Conservation (phyloP, 2,329 filamentous ascomycete genomes). For the Cercospora beticola region DNA sequence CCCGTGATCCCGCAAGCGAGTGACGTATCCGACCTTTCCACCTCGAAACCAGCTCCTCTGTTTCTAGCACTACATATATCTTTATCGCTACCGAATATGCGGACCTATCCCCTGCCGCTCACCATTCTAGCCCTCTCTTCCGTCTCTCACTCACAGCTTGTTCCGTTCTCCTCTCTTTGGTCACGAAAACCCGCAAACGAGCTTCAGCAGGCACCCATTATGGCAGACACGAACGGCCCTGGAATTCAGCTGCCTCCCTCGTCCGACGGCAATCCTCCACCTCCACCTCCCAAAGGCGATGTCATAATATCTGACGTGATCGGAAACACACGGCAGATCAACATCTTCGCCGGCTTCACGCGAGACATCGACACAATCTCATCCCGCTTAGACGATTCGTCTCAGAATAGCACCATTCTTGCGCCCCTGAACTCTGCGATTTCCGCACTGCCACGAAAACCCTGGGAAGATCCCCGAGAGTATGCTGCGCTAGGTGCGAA, state of each 20-base stretch:
- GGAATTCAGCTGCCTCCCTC: slow-evolving; percentile 30
- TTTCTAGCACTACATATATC: neutral
- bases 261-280: slow-evolving; percentile 14
- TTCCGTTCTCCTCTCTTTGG: slow-evolving; percentile 1
- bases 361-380: slow-evolving; percentile 71
- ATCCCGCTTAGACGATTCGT: slow-evolving; percentile 64
- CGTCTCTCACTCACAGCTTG: slow-evolving; percentile 10
- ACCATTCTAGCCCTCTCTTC: slow-evolving; percentile 23
- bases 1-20: neutral
- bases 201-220: slow-evolving; percentile 27
- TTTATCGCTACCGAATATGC: slow-evolving; percentile 5
- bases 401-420: slow-evolving; percentile 76
- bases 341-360: slow-evolving; percentile 79
- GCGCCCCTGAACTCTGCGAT: slow-evolving; percentile 84
- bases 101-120: neutral
- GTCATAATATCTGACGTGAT: slow-evolving; percentile 83
- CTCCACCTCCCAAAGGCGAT: slow-evolving; percentile 27
- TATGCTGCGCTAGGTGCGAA: slow-evolving; percentile 65
- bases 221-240: slow-evolving; percentile 22
- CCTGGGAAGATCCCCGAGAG: slow-evolving; percentile 76
- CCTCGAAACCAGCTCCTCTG: slow-evolving; percentile 3
- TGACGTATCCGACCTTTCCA: slow-evolving; percentile 9
- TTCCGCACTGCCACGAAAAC: slow-evolving; percentile 75
- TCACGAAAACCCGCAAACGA: neutral
- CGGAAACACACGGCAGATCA: slow-evolving; percentile 73